Evolutionary conservation across 768 basidiomycete genomes (phyloP).

Genomic region (Tulasnella sp.): DNA sequence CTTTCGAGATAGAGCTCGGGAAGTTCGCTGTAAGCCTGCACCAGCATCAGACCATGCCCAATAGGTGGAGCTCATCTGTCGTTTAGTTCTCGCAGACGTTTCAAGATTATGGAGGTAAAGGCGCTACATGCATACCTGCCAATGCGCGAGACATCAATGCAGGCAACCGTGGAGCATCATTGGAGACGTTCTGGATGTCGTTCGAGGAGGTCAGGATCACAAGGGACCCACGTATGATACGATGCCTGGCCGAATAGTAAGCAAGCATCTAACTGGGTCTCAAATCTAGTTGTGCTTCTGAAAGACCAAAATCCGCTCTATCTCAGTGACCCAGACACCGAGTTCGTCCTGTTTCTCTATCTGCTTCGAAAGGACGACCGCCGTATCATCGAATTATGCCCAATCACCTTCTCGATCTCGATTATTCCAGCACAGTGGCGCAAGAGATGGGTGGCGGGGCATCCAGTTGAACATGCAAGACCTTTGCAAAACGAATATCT

Average conservation of each 20-base stretch:
- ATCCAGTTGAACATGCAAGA: not conserved
- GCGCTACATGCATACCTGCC: constrained; percentile 4
- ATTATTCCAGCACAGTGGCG: not conserved
- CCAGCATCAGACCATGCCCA: not conserved
- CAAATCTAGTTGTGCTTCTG: not conserved
- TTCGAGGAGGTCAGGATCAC: constrained; percentile 8
- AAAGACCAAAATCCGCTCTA: not conserved
- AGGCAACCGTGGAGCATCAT: constrained; percentile 7
- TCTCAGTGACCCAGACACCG: constrained; percentile 5
- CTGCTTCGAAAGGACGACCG: not conserved
- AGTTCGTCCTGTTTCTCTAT: constrained; percentile 8
- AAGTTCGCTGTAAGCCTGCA: constrained; percentile 6
- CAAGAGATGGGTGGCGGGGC: constrained; percentile 12
- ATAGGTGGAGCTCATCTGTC: not conserved
- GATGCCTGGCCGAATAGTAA: constrained; percentile 4
- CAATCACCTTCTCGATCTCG: not conserved
- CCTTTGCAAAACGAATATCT: constrained; percentile 3
- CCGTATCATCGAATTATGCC: constrained; percentile 11
- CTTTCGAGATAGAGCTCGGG: constrained; percentile 3
- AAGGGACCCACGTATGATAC: not conserved
- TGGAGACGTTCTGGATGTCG: constrained; percentile 15
- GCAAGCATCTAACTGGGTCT: not conserved
- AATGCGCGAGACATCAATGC: constrained; percentile 9
- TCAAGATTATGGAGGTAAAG: constrained; percentile 12
- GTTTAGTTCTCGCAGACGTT: constrained; percentile 7